phyloP scores from a whole-genome alignment of 495 filamentous ascomycete species.

The Penicillium bialowiezense region DNA sequence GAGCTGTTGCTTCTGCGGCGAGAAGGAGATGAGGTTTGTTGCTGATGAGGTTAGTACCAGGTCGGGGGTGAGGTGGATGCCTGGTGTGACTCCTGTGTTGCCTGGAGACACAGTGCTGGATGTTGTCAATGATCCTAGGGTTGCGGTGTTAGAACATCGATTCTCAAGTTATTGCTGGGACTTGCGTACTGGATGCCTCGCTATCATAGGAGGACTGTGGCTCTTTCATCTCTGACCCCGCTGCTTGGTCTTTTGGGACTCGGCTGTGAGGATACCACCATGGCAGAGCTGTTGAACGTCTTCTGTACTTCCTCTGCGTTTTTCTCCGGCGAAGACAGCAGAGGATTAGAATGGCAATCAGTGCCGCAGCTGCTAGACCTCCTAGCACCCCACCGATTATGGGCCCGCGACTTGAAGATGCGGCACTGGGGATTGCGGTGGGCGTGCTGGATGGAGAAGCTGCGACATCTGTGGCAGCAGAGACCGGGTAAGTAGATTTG shows the following conservation, averaged over 20 bases:
- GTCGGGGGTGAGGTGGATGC: neutral
- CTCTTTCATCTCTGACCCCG: neutral
- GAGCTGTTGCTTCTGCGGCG: neutral
- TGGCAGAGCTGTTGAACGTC: conserved; percentile 2
- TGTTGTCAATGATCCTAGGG: neutral
- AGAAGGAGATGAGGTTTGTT: neutral
- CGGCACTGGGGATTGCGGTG: neutral
- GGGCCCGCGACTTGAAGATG: conserved; percentile 6
- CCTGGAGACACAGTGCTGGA: neutral
- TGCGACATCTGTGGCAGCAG: neutral
- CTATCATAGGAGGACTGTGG: neutral
- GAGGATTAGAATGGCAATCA: conserved; percentile 17
- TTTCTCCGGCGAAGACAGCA: conserved; percentile 24
- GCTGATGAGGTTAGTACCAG: neutral
- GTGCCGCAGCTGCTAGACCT: conserved; percentile 16
- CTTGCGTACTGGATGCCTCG: neutral
- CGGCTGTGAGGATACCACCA: conserved; percentile 1
- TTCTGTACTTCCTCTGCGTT: conserved; percentile 1
- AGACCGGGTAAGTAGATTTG: neutral
- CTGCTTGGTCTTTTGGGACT: conserved; percentile 1
- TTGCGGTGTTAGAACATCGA: neutral
- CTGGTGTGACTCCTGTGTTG: neutral
- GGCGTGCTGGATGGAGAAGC: conserved; percentile 1
- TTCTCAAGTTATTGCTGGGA: neutral
- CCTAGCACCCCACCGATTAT: conserved; percentile 33